A percentile compares a stretch with the other conserved stretches of the same genome.
Conservation (phyloP, 2,329 filamentous ascomycete genomes). For the Fusarium chaquense region DNA sequence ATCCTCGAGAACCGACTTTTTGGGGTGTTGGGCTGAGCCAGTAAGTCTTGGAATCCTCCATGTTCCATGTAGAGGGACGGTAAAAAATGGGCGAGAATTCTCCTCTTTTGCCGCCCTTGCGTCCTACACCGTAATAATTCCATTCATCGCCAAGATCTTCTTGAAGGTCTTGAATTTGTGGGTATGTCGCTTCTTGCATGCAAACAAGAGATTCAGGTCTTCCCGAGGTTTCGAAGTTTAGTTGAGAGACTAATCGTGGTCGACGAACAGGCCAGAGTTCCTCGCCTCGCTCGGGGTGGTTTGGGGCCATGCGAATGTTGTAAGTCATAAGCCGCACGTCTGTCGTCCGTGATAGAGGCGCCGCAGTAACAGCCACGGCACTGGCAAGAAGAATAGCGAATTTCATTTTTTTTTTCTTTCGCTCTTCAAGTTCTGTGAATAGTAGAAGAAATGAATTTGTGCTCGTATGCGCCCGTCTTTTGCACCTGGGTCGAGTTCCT, state of each 20-base stretch:
- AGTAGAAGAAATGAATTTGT: neutral
- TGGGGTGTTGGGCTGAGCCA: slow-evolving; percentile 73
- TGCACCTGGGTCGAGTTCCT: neutral
- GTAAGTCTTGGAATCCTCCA: slow-evolving; percentile 65
- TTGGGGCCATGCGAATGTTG: slow-evolving; percentile 73
- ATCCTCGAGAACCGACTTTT: slow-evolving; percentile 67
- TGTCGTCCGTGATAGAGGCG: slow-evolving; percentile 27
- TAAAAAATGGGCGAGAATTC: slow-evolving; percentile 80
- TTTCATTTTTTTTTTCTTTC: slow-evolving; percentile 38
- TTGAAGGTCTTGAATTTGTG: slow-evolving; percentile 70
- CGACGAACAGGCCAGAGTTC: slow-evolving; percentile 67
- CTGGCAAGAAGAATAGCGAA: slow-evolving; percentile 21
- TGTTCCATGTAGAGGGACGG: slow-evolving; percentile 62
- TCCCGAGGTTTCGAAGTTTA: slow-evolving; percentile 62
- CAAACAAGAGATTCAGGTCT: slow-evolving; percentile 67
- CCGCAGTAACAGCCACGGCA: slow-evolving; percentile 20
- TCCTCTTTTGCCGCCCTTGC: slow-evolving; percentile 70
- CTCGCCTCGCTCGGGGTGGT: slow-evolving; percentile 63
- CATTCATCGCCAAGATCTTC: slow-evolving; percentile 56
- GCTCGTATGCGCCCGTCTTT: neutral
- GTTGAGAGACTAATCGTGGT: slow-evolving; percentile 63
- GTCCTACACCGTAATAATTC: slow-evolving; percentile 67
- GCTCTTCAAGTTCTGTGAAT: neutral
- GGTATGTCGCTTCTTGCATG: slow-evolving; percentile 73
- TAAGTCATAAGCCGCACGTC: slow-evolving; percentile 69